Evolutionary conservation across 2,329 filamentous ascomycete species (phyloP).

Genomic region (Venturia carpophila): DNA sequence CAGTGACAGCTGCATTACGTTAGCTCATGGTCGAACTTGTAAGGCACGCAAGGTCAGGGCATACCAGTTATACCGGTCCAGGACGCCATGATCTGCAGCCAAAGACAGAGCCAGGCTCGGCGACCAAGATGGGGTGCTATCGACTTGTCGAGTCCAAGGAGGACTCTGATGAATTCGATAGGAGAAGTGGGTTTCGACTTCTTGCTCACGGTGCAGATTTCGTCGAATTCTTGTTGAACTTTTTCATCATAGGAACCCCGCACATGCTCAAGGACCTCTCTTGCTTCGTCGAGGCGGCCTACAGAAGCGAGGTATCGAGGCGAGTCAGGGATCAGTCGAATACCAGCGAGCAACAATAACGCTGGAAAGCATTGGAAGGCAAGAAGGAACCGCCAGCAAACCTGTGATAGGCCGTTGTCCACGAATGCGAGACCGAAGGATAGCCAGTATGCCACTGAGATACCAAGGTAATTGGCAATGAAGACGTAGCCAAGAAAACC

Average conservation of each 20-base stretch:
- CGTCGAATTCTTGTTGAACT: constrained; percentile 57
- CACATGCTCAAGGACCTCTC: constrained; percentile 55
- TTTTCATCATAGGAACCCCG: constrained; percentile 46
- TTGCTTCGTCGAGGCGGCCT: constrained; percentile 25
- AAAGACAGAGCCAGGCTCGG: constrained; percentile 61
- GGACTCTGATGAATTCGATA: not conserved
- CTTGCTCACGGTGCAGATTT: constrained; percentile 47
- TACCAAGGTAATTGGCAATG: constrained; percentile 60
- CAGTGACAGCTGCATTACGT: constrained; percentile 3
- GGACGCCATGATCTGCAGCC: constrained; percentile 64
- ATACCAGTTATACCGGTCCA: constrained; percentile 60
- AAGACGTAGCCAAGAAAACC: constrained; percentile 48
- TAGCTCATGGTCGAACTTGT: not conserved
- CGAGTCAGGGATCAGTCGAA: constrained; percentile 37
- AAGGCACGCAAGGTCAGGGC: not conserved
- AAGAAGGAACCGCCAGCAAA: constrained; percentile 32
- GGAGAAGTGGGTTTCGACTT: not conserved
- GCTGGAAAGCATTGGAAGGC: constrained; percentile 41
- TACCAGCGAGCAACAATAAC: constrained; percentile 35
- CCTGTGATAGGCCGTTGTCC: constrained; percentile 39
- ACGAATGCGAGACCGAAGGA: constrained; percentile 38
- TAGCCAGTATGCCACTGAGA: constrained; percentile 52
- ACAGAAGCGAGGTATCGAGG: constrained; percentile 21
- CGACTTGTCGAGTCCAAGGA: not conserved
- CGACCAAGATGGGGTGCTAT: constrained; percentile 52